A percentile compares a stretch with the other conserved stretches of the same genome.
Conservation (phyloP, 2,329 filamentous ascomycete genomes). For the Emergomyces pasteurianus region DNA sequence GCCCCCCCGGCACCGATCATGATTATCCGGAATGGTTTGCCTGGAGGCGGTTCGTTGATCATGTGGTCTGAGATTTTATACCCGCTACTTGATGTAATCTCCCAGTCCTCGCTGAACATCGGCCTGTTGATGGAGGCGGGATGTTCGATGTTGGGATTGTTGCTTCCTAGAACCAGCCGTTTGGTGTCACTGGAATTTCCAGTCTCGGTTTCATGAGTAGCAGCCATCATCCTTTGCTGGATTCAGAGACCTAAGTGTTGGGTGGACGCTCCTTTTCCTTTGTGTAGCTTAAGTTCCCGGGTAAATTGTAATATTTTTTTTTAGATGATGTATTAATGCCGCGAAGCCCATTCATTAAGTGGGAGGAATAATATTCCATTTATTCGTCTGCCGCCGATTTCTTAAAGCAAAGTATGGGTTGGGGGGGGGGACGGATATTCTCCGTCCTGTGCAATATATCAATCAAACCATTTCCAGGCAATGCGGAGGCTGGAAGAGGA, state of each 20-base stretch:
- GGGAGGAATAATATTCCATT: background rate
- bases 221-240: background rate
- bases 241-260: background rate
- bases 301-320: background rate
- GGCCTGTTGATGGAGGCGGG: slow-evolving; percentile 8
- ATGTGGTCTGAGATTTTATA: slow-evolving; percentile 9
- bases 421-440: background rate
- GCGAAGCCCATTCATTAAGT: background rate
- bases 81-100: slow-evolving; percentile 6
- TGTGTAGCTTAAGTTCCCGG: background rate
- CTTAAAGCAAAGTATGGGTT: background rate
- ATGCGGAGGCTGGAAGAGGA: background rate
- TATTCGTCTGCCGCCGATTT: background rate
- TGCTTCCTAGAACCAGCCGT: slow-evolving; percentile 6
- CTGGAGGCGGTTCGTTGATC: slow-evolving; percentile 9
- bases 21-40: slow-evolving; percentile 10
- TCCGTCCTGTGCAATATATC: background rate
- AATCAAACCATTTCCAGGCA: background rate
- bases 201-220: background rate
- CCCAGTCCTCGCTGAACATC: slow-evolving; percentile 9
- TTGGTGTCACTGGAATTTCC: background rate
- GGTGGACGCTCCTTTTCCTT: background rate
- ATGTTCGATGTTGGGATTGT: slow-evolving; percentile 10
- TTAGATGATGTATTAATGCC: no score
- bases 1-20: slow-evolving; percentile 12